Base-by-base conservation (phyloP, 2,329 filamentous ascomycete genomes). In the Talaromyces sp. region DNA sequence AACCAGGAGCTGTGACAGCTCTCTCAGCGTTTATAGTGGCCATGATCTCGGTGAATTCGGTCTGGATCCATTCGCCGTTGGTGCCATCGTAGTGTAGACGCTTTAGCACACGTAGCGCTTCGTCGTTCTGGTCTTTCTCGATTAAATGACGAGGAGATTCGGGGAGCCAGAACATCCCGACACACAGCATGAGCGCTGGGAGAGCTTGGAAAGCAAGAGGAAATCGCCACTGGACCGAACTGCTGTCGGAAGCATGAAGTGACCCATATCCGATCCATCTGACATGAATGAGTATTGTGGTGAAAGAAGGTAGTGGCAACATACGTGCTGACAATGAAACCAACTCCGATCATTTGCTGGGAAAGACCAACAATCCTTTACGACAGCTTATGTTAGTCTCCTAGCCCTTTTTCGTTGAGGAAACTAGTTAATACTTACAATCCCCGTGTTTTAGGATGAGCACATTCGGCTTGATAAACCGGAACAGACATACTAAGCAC, bases 391-490 rank as follows among this genome's bases (percentile, higher is more conserved):
- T 8, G 44, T 50, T n/a, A 50, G 44, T 27, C 9, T 27, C 44
- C 8, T 27, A 27, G 44, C 44, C n/a, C n/a, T 50, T 36, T 36
- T n/a, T 50, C 18, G 18, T 16, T 47, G 18, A 18, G 16, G n/a
- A 47, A 47, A 23, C 16, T 27, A 14, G n/a, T 8, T 5, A 9
- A 56, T 12, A 40, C 54, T 40, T 56, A 56, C 54, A 76, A 69
- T 7, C 85, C 85, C 67, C 86, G 81, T 59, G 82, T 85, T 2
- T 81, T 82, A 0, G 85, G 80, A 66, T 85, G 79, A 0, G 86
- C 85, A 59, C 84, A 82, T 69, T 89, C 87, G 9, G 85, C 83
- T 62, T 87, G 85, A 69, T 89, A 89, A 36, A 85, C 81, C 3
- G 86, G 87, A 2, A 88, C 83, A 5, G 78, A 76, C 69, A 78